Evolutionary conservation across 805 yeast species (phyloP).

Genomic region (Monosporozyma aerobia): DNA sequence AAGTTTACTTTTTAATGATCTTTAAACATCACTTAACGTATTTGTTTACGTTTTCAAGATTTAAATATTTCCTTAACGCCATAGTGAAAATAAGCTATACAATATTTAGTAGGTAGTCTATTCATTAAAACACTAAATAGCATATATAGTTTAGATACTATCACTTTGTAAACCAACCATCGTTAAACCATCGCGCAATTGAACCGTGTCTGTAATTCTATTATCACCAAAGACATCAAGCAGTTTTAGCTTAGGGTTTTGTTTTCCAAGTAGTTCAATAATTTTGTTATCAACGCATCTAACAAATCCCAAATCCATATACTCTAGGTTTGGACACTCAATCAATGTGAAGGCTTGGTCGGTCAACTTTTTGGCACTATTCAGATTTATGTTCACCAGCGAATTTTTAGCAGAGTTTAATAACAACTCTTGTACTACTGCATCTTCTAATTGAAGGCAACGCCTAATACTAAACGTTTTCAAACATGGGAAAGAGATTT

Average conservation of each 20-base stretch:
- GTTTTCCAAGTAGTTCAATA: slow-evolving; percentile 45
- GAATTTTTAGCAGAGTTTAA: slow-evolving; percentile 51
- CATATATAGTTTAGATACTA: slow-evolving; percentile 29
- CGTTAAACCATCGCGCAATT: slow-evolving; percentile 43
- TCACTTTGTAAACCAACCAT: slow-evolving; percentile 72
- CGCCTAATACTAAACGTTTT: slow-evolving; percentile 52
- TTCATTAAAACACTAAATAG: neutral
- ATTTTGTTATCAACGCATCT: slow-evolving; percentile 63
- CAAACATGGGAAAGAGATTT: slow-evolving; percentile 44
- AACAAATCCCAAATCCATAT: slow-evolving; percentile 72
- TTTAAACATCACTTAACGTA: neutral
- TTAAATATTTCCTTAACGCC: neutral
- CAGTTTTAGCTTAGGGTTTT: slow-evolving; percentile 53
- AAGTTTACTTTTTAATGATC: neutral
- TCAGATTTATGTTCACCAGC: slow-evolving; percentile 59
- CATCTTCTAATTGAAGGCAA: slow-evolving; percentile 58
- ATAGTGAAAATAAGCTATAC: neutral
- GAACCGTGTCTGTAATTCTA: slow-evolving; percentile 49
- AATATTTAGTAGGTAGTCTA: neutral
- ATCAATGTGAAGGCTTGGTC: slow-evolving; percentile 41
- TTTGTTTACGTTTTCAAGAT: slow-evolving; percentile 1
- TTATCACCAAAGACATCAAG: slow-evolving; percentile 79
- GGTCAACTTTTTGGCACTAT: slow-evolving; percentile 57
- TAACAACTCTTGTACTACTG: slow-evolving; percentile 49
- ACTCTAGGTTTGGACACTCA: slow-evolving; percentile 51